Conservation (phyloP, 2,329 filamentous ascomycete genomes). For the Pezicula radicicola region DNA sequence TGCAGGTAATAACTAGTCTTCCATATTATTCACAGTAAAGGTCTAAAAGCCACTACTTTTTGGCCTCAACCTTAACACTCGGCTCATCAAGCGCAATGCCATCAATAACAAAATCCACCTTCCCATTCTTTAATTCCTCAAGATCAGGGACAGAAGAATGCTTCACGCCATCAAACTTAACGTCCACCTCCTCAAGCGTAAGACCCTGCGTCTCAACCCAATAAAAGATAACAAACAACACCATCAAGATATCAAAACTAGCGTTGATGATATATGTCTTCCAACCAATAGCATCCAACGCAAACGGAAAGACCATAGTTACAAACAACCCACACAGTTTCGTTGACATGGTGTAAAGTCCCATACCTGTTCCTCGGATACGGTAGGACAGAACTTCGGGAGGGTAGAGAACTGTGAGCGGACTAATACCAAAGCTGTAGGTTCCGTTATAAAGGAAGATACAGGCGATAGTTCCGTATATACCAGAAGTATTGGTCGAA, state of each 20-base stretch:
- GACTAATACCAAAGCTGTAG: conserved; percentile 40
- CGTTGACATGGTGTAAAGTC: conserved; percentile 27
- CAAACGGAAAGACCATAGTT: conserved; percentile 11
- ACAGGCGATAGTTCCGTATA: conserved; percentile 40
- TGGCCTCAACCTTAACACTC: too few species aligned
- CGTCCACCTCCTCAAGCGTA: conserved; percentile 59
- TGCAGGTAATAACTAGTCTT: too few species aligned
- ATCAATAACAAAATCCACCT: conserved; percentile 4
- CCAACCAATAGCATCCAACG: conserved; percentile 11
- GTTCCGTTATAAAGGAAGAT: conserved; percentile 49
- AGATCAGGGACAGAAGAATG: conserved; percentile 3
- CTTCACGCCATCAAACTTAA: conserved; percentile 5
- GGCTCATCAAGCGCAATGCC: not conserved
- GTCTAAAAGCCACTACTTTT: too few species aligned
- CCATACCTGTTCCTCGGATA: conserved; percentile 28
- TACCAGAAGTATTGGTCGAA: conserved; percentile 9
- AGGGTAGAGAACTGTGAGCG: conserved; percentile 40
- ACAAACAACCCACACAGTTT: conserved; percentile 20
- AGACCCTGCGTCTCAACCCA: conserved; percentile 63
- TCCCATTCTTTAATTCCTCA: not conserved
- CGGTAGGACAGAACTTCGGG: conserved; percentile 39
- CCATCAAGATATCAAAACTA: conserved; percentile 4
- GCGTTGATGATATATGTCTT: conserved; percentile 10
- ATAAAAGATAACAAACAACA: conserved; percentile 56
- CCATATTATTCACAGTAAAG: too few species aligned